A percentile compares a stretch with the other conserved stretches of the same genome.
Conservation (phyloP, 2,329 filamentous ascomycete genomes). For the Cadophora luteo-olivacea region DNA sequence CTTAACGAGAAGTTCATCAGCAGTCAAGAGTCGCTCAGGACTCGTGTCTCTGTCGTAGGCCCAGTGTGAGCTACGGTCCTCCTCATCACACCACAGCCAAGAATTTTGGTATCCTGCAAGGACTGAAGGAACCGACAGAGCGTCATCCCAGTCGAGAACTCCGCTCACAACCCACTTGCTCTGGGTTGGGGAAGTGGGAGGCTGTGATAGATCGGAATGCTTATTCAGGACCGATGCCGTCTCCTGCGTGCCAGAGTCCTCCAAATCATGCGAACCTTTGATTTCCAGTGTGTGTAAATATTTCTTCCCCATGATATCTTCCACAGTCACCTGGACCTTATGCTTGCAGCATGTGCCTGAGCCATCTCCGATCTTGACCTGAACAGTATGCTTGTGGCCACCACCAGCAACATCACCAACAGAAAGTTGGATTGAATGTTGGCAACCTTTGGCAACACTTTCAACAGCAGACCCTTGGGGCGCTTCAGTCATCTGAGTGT, state of each 20-base stretch:
- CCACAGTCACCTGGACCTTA: neutral
- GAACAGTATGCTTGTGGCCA: neutral
- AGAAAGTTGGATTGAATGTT: too few relatives aligned
- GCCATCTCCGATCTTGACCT: neutral
- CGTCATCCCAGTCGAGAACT: constrained; percentile 35
- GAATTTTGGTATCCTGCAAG: constrained; percentile 24
- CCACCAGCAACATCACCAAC: too few relatives aligned
- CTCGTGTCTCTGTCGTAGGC: constrained; percentile 18
- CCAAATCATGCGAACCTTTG: neutral
- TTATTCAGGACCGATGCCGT: too few relatives aligned
- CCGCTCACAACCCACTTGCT: constrained; percentile 29
- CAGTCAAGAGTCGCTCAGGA: constrained; percentile 23
- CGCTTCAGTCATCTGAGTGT: neutral
- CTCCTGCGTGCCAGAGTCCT: too few relatives aligned
- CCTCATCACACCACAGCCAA: constrained; percentile 34
- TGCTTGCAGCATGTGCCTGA: neutral
- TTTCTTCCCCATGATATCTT: neutral
- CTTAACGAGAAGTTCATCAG: constrained; percentile 34
- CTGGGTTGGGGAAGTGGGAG: too few relatives aligned
- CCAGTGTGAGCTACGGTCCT: constrained; percentile 8
- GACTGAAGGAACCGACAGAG: constrained; percentile 27
- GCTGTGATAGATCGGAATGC: too few relatives aligned
- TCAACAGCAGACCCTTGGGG: too few relatives aligned
- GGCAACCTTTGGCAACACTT: too few relatives aligned
- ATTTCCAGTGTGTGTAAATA: too few relatives aligned